These are phyloP conservation scores for Pezicula radicicola DNA, from an alignment of 2,329 filamentous ascomycete genomes.

Conservation along the genomic window DNA sequence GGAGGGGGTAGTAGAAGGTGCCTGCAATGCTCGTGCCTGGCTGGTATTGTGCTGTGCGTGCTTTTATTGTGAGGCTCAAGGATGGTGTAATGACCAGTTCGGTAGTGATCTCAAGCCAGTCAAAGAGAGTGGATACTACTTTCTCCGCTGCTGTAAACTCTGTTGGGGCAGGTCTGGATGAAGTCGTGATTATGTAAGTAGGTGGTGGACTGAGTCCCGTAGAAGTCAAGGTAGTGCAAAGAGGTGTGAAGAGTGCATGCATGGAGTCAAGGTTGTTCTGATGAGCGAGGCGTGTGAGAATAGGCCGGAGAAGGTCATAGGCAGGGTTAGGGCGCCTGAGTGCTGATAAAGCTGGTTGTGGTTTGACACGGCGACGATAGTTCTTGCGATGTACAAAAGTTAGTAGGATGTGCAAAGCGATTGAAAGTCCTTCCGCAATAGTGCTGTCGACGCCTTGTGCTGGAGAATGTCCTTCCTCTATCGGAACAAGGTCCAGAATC, in stretches of 20 bases:
- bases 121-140: constrained; percentile 37
- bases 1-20: constrained; percentile 9
- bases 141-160: constrained; percentile 30
- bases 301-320: constrained; percentile 56
- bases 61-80: constrained; percentile 32
- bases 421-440: constrained; percentile 62
- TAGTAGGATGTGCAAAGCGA: constrained; percentile 73
- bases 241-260: constrained; percentile 15
- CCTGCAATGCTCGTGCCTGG: constrained; percentile 3
- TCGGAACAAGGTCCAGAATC: constrained; percentile 63
- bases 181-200: constrained; percentile 20
- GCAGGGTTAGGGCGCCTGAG: constrained; percentile 45
- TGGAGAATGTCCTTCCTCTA: constrained; percentile 43
- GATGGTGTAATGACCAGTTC: constrained; percentile 30
- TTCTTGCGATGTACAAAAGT: constrained; percentile 76
- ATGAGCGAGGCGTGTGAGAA: constrained; percentile 33
- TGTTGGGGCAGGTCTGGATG: constrained; percentile 12
- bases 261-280: constrained; percentile 19
- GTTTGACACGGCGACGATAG: constrained; percentile 63
- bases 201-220: constrained; percentile 20
- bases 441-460: constrained; percentile 36
- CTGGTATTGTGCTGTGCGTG: constrained; percentile 20
- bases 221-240: constrained; percentile 18
- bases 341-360: constrained; percentile 51
- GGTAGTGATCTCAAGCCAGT: constrained; percentile 39